Evolutionary conservation across 2,329 filamentous ascomycete species (phyloP).

Genomic region (Xylaria arbuscula): DNA sequence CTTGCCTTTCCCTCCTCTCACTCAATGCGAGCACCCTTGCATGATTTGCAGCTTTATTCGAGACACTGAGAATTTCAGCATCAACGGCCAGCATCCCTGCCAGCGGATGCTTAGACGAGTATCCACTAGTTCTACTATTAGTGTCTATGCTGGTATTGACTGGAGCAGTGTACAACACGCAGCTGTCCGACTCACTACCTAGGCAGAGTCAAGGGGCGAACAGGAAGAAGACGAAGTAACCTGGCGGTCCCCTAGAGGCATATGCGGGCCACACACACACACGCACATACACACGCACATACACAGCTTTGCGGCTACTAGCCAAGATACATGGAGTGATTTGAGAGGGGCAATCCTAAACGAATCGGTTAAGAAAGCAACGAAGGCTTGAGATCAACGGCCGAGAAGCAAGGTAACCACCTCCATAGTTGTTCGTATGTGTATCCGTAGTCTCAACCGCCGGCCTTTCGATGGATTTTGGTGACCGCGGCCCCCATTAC

Average conservation of each 20-base stretch:
- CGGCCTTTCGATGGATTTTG: constrained; percentile 29
- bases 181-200: constrained; percentile 43
- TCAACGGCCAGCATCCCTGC: constrained; percentile 50
- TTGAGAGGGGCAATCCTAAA: constrained; percentile 40
- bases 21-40: constrained; percentile 45
- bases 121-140: constrained; percentile 39
- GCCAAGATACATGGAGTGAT: constrained; percentile 29
- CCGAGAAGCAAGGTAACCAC: constrained; percentile 41
- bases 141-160: constrained; percentile 32
- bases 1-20: constrained; percentile 40
- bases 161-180: constrained; percentile 43
- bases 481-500: constrained; percentile 31
- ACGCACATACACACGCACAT: constrained; percentile 10
- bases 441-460: constrained; percentile 38
- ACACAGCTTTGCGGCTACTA: constrained; percentile 24
- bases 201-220: constrained; percentile 28
- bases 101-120: constrained; percentile 33
- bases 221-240: constrained; percentile 31
- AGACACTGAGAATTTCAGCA: constrained; percentile 46
- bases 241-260: constrained; percentile 23
- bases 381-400: constrained; percentile 37
- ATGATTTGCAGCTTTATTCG: constrained; percentile 48
- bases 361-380: constrained; percentile 32
- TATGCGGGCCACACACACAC: constrained; percentile 29
- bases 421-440: constrained; percentile 35